Evolutionary conservation across 192 early-diverging fungal species (phyloP).

Genomic region (Kickxella alabastrina): DNA sequence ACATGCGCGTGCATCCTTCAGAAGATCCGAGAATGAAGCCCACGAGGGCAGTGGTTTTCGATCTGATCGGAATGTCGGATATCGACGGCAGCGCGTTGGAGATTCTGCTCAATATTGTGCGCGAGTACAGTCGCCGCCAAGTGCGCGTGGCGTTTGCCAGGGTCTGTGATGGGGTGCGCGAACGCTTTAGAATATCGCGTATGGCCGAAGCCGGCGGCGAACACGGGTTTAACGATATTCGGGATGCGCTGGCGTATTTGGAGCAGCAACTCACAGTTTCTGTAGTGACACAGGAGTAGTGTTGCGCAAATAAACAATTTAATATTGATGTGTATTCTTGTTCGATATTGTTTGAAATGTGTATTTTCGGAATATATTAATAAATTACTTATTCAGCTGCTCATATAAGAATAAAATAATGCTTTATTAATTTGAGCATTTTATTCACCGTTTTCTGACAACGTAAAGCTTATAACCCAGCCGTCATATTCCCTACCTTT

Average conservation of each 20-base stretch:
- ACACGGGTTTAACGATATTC: slow-evolving; percentile 67
- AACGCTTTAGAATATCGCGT: slow-evolving; percentile 70
- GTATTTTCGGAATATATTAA: no score
- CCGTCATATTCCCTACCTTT: no score
- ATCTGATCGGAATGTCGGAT: slow-evolving; percentile 80
- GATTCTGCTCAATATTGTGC: slow-evolving; percentile 87
- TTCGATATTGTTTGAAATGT: not conserved
- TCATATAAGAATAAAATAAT: no score
- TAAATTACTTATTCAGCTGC: no score
- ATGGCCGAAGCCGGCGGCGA: slow-evolving; percentile 60
- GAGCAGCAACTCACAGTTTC: slow-evolving; percentile 32
- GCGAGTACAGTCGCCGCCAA: slow-evolving; percentile 71
- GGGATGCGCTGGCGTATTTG: slow-evolving; percentile 58
- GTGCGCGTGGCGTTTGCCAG: slow-evolving; percentile 93
- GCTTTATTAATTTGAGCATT: no score
- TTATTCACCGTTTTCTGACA: no score
- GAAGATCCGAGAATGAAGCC: slow-evolving; percentile 79
- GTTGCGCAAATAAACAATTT: not conserved
- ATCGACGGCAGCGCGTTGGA: slow-evolving; percentile 92
- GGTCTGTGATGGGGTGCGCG: slow-evolving; percentile 66
- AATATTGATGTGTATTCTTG: not conserved
- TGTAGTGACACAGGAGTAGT: slow-evolving; percentile 1
- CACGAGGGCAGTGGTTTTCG: slow-evolving; percentile 81
- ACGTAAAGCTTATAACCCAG: no score
- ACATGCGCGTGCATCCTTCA: slow-evolving; percentile 91